Evolutionary conservation across 441 rosid species (phyloP).

Genomic region (Dalechampia spathulata): DNA sequence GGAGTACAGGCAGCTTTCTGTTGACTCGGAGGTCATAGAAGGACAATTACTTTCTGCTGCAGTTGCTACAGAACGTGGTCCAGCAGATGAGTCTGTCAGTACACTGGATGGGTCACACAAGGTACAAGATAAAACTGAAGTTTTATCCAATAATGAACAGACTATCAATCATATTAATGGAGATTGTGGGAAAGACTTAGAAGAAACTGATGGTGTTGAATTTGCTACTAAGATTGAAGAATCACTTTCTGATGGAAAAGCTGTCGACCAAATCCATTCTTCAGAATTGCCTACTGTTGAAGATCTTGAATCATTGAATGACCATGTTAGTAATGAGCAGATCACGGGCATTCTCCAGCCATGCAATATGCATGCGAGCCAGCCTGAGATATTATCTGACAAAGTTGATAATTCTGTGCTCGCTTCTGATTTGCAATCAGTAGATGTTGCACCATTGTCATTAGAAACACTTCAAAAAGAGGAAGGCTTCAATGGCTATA

Average conservation of each 20-base stretch:
- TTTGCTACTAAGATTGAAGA: slow-evolving; percentile 19
- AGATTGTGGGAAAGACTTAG: slow-evolving; percentile 13
- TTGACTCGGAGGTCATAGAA: slow-evolving; percentile 17
- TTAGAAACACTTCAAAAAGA: slow-evolving; percentile 19
- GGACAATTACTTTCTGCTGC: slow-evolving; percentile 26
- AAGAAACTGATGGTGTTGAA: slow-evolving; percentile 23
- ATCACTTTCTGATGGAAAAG: slow-evolving; percentile 17
- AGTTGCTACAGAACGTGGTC: slow-evolving; percentile 22
- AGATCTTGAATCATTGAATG: slow-evolving; percentile 18
- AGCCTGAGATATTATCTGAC: slow-evolving; percentile 18
- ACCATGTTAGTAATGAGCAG: slow-evolving; percentile 20
- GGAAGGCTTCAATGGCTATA: slow-evolving; percentile 21
- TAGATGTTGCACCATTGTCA: slow-evolving; percentile 16
- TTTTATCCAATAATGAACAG: slow-evolving; percentile 14
- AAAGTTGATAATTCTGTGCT: slow-evolving; percentile 13
- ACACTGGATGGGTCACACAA: slow-evolving; percentile 28
- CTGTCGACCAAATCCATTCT: slow-evolving; percentile 19
- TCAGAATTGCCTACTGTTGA: slow-evolving; percentile 27
- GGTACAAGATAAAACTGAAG: slow-evolving; percentile 28
- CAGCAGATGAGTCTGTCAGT: slow-evolving; percentile 19
- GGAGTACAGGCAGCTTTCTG: slow-evolving; percentile 25
- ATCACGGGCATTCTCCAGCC: slow-evolving; percentile 19
- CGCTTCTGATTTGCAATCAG: slow-evolving; percentile 18
- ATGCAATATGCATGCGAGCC: slow-evolving; percentile 29
- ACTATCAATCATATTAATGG: slow-evolving; percentile 20